These are phyloP conservation scores for Trypethelium eluteriae DNA, from an alignment of 495 filamentous ascomycete species.

Conservation along the genomic window DNA sequence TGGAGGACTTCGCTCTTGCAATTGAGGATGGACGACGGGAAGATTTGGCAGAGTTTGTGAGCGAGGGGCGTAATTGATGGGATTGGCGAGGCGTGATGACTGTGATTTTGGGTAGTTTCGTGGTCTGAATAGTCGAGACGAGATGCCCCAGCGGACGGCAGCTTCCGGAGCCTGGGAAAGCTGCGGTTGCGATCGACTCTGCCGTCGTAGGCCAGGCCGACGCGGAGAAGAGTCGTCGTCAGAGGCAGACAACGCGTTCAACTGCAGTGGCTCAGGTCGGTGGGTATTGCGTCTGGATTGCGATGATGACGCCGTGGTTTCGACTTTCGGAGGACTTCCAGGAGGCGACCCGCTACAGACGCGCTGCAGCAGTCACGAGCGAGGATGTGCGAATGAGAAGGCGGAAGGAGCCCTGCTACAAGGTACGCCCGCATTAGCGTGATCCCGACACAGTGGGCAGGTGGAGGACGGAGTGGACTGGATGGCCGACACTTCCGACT, in stretches of 20 bases:
- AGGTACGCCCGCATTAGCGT: conserved; percentile 2
- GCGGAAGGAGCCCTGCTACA: neutral
- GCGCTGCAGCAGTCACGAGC: conserved; percentile 10
- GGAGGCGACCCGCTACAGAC: neutral
- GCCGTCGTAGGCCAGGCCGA: neutral
- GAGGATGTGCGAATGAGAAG: neutral
- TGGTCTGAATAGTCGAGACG: conserved; percentile 29
- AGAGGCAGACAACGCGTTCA: neutral
- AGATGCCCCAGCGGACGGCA: conserved; percentile 27
- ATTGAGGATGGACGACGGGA: conserved; percentile 42
- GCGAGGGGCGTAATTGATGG: conserved; percentile 55
- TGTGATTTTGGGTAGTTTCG: conserved; percentile 21
- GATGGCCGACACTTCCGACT: neutral
- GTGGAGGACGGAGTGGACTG: neutral
- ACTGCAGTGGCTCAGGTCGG: conserved; percentile 8
- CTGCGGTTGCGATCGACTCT: neutral
- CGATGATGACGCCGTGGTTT: conserved; percentile 9
- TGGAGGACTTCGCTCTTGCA: conserved; percentile 33
- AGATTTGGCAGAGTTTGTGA: conserved; percentile 35
- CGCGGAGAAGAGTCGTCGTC: neutral
- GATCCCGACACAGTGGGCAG: neutral
- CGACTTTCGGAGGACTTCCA: neutral
- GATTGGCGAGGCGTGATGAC: conserved; percentile 55
- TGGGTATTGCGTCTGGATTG: neutral
- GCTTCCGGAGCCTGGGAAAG: neutral